phyloP scores from a whole-genome alignment of 2,329 filamentous ascomycete genomes.

The Microsporum audouinii region DNA sequence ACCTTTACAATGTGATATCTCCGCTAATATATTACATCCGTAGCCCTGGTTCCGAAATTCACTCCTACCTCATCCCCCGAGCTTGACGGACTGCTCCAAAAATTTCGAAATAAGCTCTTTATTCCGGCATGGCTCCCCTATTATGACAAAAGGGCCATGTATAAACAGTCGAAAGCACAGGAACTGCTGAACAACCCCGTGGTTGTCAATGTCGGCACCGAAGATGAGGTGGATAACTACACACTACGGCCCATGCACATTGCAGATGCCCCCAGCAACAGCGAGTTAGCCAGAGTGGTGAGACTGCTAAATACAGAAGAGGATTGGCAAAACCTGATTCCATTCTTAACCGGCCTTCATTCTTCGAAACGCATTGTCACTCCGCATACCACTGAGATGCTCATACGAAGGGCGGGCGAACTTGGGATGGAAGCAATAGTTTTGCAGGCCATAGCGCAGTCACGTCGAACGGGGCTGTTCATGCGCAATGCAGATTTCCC shows the following conservation, averaged over 20 bases:
- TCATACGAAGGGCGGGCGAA: slow-evolving; percentile 29
- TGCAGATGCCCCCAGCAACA: slow-evolving; percentile 24
- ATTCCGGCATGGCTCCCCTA: slow-evolving; percentile 30
- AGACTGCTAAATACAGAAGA: slow-evolving; percentile 27
- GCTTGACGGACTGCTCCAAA: slow-evolving; percentile 30
- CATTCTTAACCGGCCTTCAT: slow-evolving; percentile 31
- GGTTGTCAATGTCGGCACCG: slow-evolving; percentile 26
- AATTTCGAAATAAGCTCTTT: slow-evolving; percentile 35
- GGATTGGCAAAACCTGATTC: slow-evolving; percentile 32
- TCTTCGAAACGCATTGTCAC: slow-evolving; percentile 21
- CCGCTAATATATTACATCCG: background rate
- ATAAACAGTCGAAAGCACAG: slow-evolving; percentile 26
- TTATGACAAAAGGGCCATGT: slow-evolving; percentile 31
- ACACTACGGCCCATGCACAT: slow-evolving; percentile 28
- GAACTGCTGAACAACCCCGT: slow-evolving; percentile 31
- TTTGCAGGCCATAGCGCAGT: slow-evolving; percentile 28
- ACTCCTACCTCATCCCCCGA: slow-evolving; percentile 29
- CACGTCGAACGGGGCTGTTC: slow-evolving; percentile 26
- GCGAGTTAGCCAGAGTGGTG: slow-evolving; percentile 23
- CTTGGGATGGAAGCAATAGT: slow-evolving; percentile 27
- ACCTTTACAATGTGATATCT: background rate
- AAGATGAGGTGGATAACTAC: slow-evolving; percentile 28
- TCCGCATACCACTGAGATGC: slow-evolving; percentile 22
- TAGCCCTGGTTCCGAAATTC: slow-evolving; percentile 30
- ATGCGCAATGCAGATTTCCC: slow-evolving; percentile 23